Evolutionary conservation across 2,329 filamentous ascomycete genomes (phyloP), one percentile per base, ranked within the genome.

Genomic region (Paecilomyces fulvus): DNA sequence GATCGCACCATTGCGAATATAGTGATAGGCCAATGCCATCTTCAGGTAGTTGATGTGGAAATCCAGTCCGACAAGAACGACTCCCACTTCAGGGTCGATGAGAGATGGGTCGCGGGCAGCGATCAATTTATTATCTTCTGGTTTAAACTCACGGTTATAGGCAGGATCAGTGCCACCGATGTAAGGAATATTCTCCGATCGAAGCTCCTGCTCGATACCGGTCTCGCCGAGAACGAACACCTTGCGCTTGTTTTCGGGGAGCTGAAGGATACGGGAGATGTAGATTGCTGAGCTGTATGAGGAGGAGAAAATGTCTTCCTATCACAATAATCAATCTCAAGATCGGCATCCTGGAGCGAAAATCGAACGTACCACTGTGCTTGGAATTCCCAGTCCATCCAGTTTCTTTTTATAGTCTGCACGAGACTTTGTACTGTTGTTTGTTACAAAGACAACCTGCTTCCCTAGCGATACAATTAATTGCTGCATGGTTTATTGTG

Each of bases 391-490:
- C 70, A 96, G 81, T 55, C 77, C 77, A 51, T 88, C 84, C 58
- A 99, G 86, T 70, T 97, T 99, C 78, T 92, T 90, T 72, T 88
- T 87, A 75, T 99, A 99, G 71, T 96, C 91, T 52, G 83, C 79
- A 56, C 94, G 88, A 10, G 92, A 96, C 73, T 99, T 99, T 56
- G 94, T 97, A 68, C 91, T 96, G 78, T 99, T 99, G 78, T 99
- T 99, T 46, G 94, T 99, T 54, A 99, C 94, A 70, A 99, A 99
- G 55, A 99, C 86, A 31, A 94, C 82, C 70, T 87, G 87, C 75
- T 99, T 99, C 69, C 90, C 92, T 94, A 17, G 60, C 21, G 4
- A 62, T 56, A 51, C 43, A 59, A 54, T 33, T 52, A 46, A 31
- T 33, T 28, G 23, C 28, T 25, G 33, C 28, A 51, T 52, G 17